phyloP scores from a whole-genome alignment of 2,329 filamentous ascomycete species.

The Hypoxylon sp. region DNA sequence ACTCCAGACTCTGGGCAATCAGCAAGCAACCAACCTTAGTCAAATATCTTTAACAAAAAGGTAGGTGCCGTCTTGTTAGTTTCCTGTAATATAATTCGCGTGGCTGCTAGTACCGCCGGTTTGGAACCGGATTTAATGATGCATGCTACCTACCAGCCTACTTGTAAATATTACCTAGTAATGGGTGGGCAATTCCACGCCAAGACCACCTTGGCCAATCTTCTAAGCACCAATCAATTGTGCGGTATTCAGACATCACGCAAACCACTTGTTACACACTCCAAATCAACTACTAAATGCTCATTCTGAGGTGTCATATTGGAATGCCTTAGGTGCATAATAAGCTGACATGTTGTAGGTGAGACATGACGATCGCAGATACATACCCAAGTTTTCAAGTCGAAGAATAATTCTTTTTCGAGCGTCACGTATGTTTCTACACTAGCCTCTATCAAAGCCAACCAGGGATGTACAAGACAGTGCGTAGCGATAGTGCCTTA shows the following conservation, averaged over 20 bases:
- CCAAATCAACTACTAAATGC: constrained; percentile 3
- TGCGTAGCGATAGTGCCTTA: neutral
- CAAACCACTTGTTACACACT: neutral
- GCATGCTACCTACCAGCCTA: neutral
- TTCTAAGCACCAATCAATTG: neutral
- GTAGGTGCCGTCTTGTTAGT: neutral
- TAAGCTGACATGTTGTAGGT: constrained; percentile 21
- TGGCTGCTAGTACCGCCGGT: neutral
- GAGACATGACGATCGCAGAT: neutral
- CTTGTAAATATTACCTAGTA: constrained; percentile 3
- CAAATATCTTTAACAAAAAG: neutral
- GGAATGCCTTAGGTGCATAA: neutral
- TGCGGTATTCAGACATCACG: neutral
- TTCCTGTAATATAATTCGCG: neutral
- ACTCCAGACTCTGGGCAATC: constrained; percentile 18
- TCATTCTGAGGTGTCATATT: neutral
- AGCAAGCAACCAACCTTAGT: neutral
- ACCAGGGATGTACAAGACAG: constrained; percentile 4
- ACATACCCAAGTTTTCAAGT: constrained; percentile 4
- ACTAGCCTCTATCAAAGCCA: neutral
- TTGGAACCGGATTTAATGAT: neutral
- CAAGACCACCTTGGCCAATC: constrained; percentile 4
- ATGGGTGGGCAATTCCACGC: constrained; percentile 2
- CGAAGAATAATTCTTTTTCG: constrained; percentile 4
- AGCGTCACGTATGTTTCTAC: neutral